These are phyloP conservation scores for Apiosordaria backusii DNA, from an alignment of 495 filamentous ascomycete species.

Conservation along the genomic window DNA sequence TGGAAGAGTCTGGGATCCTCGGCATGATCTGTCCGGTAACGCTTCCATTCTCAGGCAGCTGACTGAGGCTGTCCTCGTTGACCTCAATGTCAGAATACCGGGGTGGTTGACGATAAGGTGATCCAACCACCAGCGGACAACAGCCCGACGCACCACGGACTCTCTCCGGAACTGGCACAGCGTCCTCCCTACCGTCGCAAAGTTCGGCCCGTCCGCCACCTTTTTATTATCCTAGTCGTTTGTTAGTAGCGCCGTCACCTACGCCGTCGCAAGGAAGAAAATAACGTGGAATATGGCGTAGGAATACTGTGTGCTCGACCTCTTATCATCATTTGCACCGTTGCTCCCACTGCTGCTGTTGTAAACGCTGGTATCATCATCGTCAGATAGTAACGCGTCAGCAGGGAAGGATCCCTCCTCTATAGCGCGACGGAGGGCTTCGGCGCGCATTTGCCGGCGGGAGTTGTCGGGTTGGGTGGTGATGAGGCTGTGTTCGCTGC, in stretches of 20 bases:
- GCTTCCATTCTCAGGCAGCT: too few relatives aligned
- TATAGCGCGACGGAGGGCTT: slow-evolving; percentile 86
- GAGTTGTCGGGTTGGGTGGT: slow-evolving; percentile 70
- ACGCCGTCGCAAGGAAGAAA: slow-evolving; percentile 92
- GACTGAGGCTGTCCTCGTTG: too few relatives aligned
- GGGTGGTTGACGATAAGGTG: too few relatives aligned
- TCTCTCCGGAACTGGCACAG: too few relatives aligned
- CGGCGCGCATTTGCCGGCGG: slow-evolving; percentile 86
- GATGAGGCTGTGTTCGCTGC: slow-evolving; percentile 85
- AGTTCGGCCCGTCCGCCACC: slow-evolving; percentile 53
- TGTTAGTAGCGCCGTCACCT: slow-evolving; percentile 90
- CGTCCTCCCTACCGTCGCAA: slow-evolving; percentile 90
- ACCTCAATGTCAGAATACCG: too few relatives aligned
- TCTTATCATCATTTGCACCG: slow-evolving; percentile 79
- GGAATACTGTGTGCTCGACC: slow-evolving; percentile 85
- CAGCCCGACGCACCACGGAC: too few relatives aligned
- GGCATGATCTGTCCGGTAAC: too few relatives aligned
- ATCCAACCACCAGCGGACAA: too few relatives aligned
- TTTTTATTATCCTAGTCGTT: slow-evolving; percentile 66
- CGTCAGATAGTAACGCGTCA: slow-evolving; percentile 78
- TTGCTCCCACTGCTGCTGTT: slow-evolving; percentile 40
- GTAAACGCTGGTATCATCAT: slow-evolving; percentile 76
- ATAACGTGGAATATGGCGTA: slow-evolving; percentile 97
- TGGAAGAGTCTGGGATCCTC: too few relatives aligned
- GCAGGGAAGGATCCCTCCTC: slow-evolving; percentile 88